Evolutionary conservation across 148 eudicot species (phyloP).

Genomic region (Chenopodium berlandieri): DNA sequence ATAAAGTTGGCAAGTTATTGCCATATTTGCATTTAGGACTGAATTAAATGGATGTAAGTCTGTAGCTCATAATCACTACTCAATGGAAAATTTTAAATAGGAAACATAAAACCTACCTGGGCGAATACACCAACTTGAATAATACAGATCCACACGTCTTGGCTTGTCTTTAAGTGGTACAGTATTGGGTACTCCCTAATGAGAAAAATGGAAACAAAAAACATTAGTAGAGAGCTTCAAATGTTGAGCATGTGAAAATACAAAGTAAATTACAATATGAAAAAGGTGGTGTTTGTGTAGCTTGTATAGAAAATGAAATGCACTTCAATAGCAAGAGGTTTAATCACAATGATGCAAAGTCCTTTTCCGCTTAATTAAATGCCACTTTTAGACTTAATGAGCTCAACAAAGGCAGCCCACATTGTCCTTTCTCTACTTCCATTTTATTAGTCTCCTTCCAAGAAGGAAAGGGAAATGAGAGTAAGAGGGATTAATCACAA

Average conservation of each 20-base stretch:
- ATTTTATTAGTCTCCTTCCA: neutral
- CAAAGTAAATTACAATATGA: neutral
- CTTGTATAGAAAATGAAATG: no score
- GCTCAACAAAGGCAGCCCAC: neutral
- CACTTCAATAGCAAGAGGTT: neutral
- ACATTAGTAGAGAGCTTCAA: neutral
- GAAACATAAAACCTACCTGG: slow-evolving; percentile 50
- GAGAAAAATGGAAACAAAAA: slow-evolving; percentile 7
- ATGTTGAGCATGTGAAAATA: neutral
- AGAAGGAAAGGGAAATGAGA: neutral
- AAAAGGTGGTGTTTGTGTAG: neutral
- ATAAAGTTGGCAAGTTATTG: neutral
- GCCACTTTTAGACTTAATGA: neutral
- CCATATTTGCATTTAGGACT: neutral
- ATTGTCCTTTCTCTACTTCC: neutral
- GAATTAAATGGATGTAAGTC: neutral
- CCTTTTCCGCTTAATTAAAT: neutral
- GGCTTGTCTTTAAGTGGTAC: slow-evolving; percentile 76
- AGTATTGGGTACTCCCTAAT: slow-evolving; percentile 76
- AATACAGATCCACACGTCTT: slow-evolving; percentile 85
- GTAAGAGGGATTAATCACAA: neutral
- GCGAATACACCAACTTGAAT: slow-evolving; percentile 94
- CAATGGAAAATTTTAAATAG: neutral
- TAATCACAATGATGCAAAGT: neutral
- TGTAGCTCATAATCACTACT: neutral